These are phyloP conservation scores for Ganoderma resinaceum DNA, from an alignment of 1,284 basidiomycete species.

Conservation along the genomic window DNA sequence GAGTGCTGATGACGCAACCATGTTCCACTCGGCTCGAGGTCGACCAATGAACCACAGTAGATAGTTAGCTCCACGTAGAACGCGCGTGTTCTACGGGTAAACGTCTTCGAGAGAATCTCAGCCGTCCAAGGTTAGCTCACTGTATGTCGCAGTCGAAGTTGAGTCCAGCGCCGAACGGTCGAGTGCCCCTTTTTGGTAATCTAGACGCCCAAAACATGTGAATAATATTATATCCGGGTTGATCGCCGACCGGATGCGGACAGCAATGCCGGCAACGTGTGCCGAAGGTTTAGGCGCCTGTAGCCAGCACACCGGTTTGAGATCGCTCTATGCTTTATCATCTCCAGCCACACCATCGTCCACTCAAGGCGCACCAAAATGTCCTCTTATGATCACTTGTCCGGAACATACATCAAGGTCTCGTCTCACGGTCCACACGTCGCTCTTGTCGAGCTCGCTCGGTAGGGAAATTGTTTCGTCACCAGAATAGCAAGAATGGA, in stretches of 20 bases:
- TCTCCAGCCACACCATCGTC: not conserved
- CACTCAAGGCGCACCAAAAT: not conserved
- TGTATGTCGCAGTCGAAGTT: too few relatives aligned
- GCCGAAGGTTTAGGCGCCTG: too few relatives aligned
- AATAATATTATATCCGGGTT: not conserved
- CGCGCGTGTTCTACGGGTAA: too few relatives aligned
- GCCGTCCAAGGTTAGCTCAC: too few relatives aligned
- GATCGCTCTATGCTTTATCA: too few relatives aligned
- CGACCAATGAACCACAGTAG: not conserved
- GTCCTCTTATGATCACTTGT: slow-evolving; percentile 30
- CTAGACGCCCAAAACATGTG: not conserved
- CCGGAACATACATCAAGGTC: slow-evolving; percentile 59
- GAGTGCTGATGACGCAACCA: not conserved
- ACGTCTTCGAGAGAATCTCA: too few relatives aligned
- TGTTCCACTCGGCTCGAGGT: not conserved
- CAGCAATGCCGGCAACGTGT: not conserved
- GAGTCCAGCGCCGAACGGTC: too few relatives aligned
- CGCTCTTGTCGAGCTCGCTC: slow-evolving; percentile 58
- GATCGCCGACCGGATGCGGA: not conserved
- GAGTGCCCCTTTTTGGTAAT: not conserved
- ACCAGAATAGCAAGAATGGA: not conserved
- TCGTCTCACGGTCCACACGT: slow-evolving; percentile 60
- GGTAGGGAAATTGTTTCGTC: slow-evolving; percentile 45
- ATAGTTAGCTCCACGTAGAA: not conserved
- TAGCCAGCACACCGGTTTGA: not conserved